Evolutionary conservation across 2,329 filamentous ascomycete genomes (phyloP).

Genomic region (Monosporascus sp.): DNA sequence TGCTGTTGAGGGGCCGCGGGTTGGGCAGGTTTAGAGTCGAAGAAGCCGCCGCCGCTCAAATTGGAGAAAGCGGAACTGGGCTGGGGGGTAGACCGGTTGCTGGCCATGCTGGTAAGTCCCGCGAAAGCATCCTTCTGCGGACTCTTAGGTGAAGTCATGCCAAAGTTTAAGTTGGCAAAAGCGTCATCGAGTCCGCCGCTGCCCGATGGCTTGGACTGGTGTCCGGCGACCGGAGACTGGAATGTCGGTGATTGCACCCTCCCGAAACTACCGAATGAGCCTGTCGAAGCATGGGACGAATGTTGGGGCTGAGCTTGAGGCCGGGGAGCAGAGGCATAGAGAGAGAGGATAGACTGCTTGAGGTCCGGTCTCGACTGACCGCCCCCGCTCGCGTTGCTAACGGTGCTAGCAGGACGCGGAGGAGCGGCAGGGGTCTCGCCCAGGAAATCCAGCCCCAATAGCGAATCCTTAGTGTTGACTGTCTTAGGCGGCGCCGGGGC

Average conservation of each 20-base stretch:
- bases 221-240: conserved; percentile 48
- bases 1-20: conserved; percentile 48
- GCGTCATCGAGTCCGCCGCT: conserved; percentile 71
- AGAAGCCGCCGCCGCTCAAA: conserved; percentile 72
- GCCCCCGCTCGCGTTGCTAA: conserved; percentile 53
- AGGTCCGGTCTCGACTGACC: conserved; percentile 81
- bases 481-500: conserved; percentile 62
- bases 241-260: conserved; percentile 56
- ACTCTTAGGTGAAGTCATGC: conserved; percentile 35
- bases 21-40: conserved; percentile 66
- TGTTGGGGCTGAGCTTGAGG: conserved; percentile 56
- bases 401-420: conserved; percentile 78
- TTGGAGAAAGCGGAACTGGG: conserved; percentile 41
- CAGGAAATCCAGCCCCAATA: conserved; percentile 90
- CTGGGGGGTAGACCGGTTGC: conserved; percentile 33
- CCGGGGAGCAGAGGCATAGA: conserved; percentile 82
- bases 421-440: conserved; percentile 65
- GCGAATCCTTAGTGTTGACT: conserved; percentile 76
- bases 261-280: conserved; percentile 68
- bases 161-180: conserved; percentile 66
- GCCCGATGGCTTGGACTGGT: conserved; percentile 44
- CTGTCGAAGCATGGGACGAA: conserved; percentile 50
- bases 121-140: conserved; percentile 33
- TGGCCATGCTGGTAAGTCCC: conserved; percentile 26
- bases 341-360: conserved; percentile 93